Percentiles rank a stretch among this genome's conserved stretches.
phyloP scores from a whole-genome alignment of 2,329 filamentous ascomycete genomes.

The Coniella vitis region DNA sequence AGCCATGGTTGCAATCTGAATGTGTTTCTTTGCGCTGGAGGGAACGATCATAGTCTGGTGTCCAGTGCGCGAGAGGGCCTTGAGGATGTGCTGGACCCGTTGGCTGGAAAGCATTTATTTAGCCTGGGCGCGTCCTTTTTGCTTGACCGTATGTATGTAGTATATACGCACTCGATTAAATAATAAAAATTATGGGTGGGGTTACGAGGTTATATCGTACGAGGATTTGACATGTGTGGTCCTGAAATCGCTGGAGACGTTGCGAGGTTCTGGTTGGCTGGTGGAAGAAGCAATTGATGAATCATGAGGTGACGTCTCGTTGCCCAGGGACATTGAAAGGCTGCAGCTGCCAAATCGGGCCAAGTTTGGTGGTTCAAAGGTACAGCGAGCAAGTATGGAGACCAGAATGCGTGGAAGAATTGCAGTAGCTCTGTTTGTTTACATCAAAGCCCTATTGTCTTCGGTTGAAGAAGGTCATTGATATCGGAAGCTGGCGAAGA shows the following conservation, averaged over 20 bases:
- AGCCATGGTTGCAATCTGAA: constrained; percentile 21
- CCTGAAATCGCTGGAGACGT: neutral
- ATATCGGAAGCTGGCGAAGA: too few relatives aligned
- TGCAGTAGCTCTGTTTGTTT: too few relatives aligned
- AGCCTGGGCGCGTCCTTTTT: neutral
- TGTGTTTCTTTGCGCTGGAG: constrained; percentile 5
- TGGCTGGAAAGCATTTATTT: constrained; percentile 5
- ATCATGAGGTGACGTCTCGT: neutral
- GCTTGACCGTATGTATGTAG: too few relatives aligned
- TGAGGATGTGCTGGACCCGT: constrained; percentile 4
- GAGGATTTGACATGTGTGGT: neutral
- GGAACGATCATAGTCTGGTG: neutral
- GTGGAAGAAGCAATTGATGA: neutral
- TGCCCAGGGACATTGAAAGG: neutral
- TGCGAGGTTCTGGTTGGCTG: neutral
- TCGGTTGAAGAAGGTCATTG: too few relatives aligned
- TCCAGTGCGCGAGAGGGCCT: constrained; percentile 1
- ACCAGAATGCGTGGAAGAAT: too few relatives aligned
- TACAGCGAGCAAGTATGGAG: too few relatives aligned
- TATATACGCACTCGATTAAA: too few relatives aligned
- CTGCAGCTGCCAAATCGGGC: neutral
- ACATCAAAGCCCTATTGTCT: too few relatives aligned
- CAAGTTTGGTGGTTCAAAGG: neutral
- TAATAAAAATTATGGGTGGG: neutral
- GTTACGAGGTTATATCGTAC: neutral